These are phyloP conservation scores for Chaetoceros tenuissimus DNA, from an alignment of 108 stramenopile species.

Conservation along the genomic window DNA sequence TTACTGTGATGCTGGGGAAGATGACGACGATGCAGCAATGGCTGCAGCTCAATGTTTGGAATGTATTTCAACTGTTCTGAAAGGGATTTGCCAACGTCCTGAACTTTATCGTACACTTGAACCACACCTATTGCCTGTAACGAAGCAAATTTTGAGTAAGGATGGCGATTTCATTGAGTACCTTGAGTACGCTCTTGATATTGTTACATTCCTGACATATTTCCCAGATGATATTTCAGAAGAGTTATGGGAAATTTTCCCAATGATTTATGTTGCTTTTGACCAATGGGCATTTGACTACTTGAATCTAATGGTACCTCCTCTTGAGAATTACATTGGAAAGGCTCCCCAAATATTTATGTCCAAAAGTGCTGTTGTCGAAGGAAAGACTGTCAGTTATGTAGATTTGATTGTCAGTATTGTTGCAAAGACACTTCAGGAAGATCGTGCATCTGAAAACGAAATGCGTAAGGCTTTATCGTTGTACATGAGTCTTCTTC, in stretches of 20 bases:
- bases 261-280: conserved; percentile 84
- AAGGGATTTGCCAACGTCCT: conserved; percentile 70
- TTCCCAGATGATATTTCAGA: conserved; percentile 77
- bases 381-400: conserved; percentile 54
- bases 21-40: conserved; percentile 95
- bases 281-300: conserved; percentile 95
- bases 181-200: conserved; percentile 88
- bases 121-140: conserved; percentile 80
- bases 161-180: conserved; percentile 93
- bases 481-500: conserved; percentile 83
- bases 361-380: conserved; percentile 35
- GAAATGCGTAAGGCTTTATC: conserved; percentile 81
- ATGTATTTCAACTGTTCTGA: conserved; percentile 90
- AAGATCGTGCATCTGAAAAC: conserved; percentile 71
- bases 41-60: conserved; percentile 94
- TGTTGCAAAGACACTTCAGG: conserved; percentile 76
- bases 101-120: conserved; percentile 78
- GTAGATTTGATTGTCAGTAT: conserved; percentile 84
- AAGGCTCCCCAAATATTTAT: conserved; percentile 77
- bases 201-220: conserved; percentile 91
- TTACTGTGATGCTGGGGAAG: conserved; percentile 87
- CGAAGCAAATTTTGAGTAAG: conserved; percentile 78
- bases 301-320: conserved; percentile 87
- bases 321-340: conserved; percentile 88
- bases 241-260: conserved; percentile 90